Conservation (phyloP, 257 asterid species). For the Coffea eugenioides region DNA sequence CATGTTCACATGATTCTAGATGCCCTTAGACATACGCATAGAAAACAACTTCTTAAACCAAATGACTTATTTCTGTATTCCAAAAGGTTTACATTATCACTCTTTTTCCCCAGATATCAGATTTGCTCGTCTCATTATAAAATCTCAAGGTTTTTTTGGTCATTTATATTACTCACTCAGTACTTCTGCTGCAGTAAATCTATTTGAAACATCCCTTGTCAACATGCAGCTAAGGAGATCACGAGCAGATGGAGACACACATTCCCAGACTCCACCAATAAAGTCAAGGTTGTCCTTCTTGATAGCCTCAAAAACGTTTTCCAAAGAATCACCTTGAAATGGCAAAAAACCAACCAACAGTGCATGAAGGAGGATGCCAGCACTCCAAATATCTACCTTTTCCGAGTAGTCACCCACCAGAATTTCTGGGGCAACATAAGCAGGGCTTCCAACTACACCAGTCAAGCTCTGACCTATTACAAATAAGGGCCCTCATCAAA, state of each 20-base stretch:
- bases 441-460: conserved; percentile 90
- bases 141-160: not conserved
- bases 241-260: conserved; percentile 71
- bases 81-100: not conserved
- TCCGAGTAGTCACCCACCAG: conserved; percentile 77
- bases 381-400: conserved; percentile 91
- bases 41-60: not conserved
- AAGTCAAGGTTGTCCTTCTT: conserved; percentile 67
- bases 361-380: conserved; percentile 83
- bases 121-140: not conserved
- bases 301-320: conserved; percentile 68
- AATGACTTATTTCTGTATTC: too few relatives aligned
- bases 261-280: conserved; percentile 60
- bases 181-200: conserved; percentile 70
- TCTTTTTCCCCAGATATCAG: not conserved
- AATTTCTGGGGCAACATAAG: conserved; percentile 90
- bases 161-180: conserved; percentile 52
- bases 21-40: not conserved
- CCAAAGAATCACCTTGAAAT: conserved; percentile 71
- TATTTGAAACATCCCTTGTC: conserved; percentile 49
- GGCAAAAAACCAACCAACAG: conserved; percentile 82
- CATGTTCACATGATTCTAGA: not conserved
- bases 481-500: conserved; percentile 16
- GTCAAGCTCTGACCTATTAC: conserved; percentile 67
- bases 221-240: conserved; percentile 71